A percentile compares a stretch with the other conserved stretches of the same genome.
Conservation (phyloP, 106 monocot species). For the Posidonia australis region DNA sequence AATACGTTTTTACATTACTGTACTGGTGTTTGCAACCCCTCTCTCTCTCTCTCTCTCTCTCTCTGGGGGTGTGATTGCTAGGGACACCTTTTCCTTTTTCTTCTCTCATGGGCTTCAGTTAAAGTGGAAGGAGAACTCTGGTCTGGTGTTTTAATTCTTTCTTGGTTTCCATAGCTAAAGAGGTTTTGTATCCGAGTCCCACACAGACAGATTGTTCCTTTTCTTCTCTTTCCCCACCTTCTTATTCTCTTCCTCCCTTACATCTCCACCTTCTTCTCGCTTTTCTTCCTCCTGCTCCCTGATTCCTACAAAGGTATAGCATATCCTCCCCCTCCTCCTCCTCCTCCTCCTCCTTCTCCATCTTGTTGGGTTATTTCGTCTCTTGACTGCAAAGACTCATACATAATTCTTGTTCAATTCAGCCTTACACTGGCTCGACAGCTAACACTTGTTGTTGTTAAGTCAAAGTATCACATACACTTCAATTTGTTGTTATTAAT, state of each 20-base stretch:
- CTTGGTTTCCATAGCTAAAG: constrained; percentile 2
- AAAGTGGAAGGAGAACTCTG: constrained; percentile 32
- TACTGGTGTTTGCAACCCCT: not conserved
- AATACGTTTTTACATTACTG: not conserved
- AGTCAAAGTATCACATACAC: not conserved
- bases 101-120: constrained; percentile 38
- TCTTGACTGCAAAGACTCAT: not conserved
- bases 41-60: constrained; percentile 13
- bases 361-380: not conserved
- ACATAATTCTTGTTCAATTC: not conserved
- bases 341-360: not conserved
- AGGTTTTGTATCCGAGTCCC: constrained; percentile 14
- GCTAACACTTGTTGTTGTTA: no score
- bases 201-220: not conserved
- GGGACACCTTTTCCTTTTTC: constrained; percentile 33
- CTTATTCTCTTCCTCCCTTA: constrained; percentile 9
- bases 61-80: constrained; percentile 16
- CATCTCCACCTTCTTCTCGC: not conserved
- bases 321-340: not conserved
- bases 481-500: no score
- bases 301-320: constrained; percentile 4
- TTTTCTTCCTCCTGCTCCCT: not conserved
- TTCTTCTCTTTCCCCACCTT: constrained; percentile 6
- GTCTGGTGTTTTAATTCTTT: constrained; percentile 16
- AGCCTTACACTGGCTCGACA: not conserved